Evolutionary conservation across 1,284 basidiomycete genomes (phyloP).

Genomic region (Singerocomus rubriflavus): DNA sequence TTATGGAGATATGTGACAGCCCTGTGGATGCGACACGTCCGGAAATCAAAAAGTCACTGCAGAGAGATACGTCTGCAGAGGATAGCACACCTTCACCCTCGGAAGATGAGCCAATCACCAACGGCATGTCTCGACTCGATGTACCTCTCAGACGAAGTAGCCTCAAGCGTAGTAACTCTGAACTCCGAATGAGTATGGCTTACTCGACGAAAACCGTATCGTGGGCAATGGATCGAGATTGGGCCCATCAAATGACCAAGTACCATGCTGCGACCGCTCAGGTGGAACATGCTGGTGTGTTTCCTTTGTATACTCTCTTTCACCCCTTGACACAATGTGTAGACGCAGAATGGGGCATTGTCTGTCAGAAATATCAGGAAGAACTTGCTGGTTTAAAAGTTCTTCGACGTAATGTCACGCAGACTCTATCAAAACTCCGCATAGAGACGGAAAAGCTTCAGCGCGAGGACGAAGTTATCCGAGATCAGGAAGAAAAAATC

Average conservation of each 20-base stretch:
- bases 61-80: constrained; percentile 14
- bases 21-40: constrained; percentile 21
- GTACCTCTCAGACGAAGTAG: constrained; percentile 53
- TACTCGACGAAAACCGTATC: constrained; percentile 66
- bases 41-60: constrained; percentile 9
- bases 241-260: constrained; percentile 52
- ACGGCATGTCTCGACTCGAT: constrained; percentile 21
- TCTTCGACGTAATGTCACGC: constrained; percentile 52
- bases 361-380: constrained; percentile 53
- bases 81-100: constrained; percentile 30
- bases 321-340: constrained; percentile 4
- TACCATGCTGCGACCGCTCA: constrained; percentile 53
- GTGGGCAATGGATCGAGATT: constrained; percentile 66
- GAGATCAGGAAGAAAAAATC: constrained; percentile 51
- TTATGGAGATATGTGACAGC: constrained; percentile 36
- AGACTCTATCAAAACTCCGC: constrained; percentile 51
- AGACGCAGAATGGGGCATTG: constrained; percentile 57
- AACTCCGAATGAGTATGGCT: constrained; percentile 46
- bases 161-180: constrained; percentile 49
- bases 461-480: constrained; percentile 51
- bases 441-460: constrained; percentile 56
- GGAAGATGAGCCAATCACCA: constrained; percentile 28
- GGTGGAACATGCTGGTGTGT: constrained; percentile 55
- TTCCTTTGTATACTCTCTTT: background rate
- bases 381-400: constrained; percentile 56